phyloP scores from a whole-genome alignment of 345 rosid genomes.

The Eutrema japonicum region DNA sequence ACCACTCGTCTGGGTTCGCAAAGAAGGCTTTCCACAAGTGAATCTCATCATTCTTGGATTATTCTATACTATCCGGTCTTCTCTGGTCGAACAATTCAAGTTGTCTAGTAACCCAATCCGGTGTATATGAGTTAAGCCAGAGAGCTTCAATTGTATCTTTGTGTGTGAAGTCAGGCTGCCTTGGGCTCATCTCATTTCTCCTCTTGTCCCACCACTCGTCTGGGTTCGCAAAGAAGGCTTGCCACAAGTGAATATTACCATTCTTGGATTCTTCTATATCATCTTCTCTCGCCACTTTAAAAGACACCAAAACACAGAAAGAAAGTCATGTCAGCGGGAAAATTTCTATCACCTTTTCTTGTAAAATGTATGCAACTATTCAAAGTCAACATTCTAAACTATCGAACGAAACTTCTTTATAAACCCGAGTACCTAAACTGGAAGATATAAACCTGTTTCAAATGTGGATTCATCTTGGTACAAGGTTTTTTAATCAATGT shows the following conservation, averaged over 20 bases:
- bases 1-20: slow-evolving; percentile 71
- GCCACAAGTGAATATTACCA: slow-evolving; percentile 59
- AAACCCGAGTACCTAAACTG: not conserved
- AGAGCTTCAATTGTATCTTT: slow-evolving; percentile 73
- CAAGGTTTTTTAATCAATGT: slow-evolving; percentile 8
- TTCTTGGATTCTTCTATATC: slow-evolving; percentile 33
- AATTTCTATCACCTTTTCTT: not conserved
- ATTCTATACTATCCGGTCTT: slow-evolving; percentile 26
- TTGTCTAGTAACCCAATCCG: slow-evolving; percentile 69
- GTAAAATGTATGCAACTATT: not conserved
- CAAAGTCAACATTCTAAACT: not conserved
- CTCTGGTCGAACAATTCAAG: slow-evolving; percentile 47
- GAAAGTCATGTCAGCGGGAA: not conserved
- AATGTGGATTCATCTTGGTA: not conserved
- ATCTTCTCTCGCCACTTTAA: slow-evolving; percentile 15
- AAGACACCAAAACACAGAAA: slow-evolving; percentile 26
- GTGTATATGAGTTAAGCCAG: slow-evolving; percentile 60
- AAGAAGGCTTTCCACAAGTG: slow-evolving; percentile 80
- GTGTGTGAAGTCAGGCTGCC: slow-evolving; percentile 71
- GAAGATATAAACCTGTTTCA: slow-evolving; percentile 11
- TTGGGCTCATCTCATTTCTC: slow-evolving; percentile 48
- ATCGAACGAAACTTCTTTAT: not conserved
- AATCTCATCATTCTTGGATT: slow-evolving; percentile 25
- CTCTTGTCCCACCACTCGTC: slow-evolving; percentile 84
- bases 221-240: slow-evolving; percentile 66